Percentiles rank a stretch among this genome's conserved stretches.
Evolutionary conservation across 164 flowering plant species (phyloP).

Genomic region (grape (Vitis vinifera)): ASM3070453v1 NC_081812.1:11939501-11940000

Average conservation of each 20-base stretch:
- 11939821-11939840: background rate
- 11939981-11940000: slow-evolving; percentile 3
- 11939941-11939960: slow-evolving; percentile 1
- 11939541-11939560: slow-evolving; percentile 64
- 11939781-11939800: slow-evolving; percentile 3
- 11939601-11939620: slow-evolving; percentile 50
- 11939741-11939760: background rate
- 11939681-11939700: slow-evolving; percentile 8
- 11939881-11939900: background rate
- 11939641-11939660: slow-evolving; percentile 62
- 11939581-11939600: slow-evolving; percentile 82
- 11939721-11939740: slow-evolving; percentile 16
- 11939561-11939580: slow-evolving; percentile 59
- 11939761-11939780: background rate
- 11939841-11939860: background rate
- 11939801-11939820: background rate
- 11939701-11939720: slow-evolving; percentile 8
- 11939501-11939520: background rate
- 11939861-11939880: background rate
- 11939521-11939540: background rate
- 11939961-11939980: background rate
- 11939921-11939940: background rate
- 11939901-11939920: background rate
- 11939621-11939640: slow-evolving; percentile 41
- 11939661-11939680: slow-evolving; percentile 40